phyloP scores from a whole-genome alignment of 352 stramenopile genomes.

The Phytophthora citricola region DNA sequence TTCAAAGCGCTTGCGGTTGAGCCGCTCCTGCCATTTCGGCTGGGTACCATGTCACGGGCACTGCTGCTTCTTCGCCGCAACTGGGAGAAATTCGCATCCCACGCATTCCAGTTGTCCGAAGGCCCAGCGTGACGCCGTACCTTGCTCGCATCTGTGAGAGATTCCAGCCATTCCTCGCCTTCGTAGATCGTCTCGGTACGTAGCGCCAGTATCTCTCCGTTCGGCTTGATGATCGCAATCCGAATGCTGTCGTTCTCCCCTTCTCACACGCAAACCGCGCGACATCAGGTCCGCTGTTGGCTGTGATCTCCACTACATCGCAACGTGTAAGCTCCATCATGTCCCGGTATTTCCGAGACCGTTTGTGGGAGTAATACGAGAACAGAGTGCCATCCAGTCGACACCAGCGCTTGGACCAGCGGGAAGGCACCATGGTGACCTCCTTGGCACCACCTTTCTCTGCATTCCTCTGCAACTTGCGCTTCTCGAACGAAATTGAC shows the following conservation, averaged over 20 bases:
- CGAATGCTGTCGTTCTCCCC: constrained; percentile 58
- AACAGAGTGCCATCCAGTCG: constrained; percentile 79
- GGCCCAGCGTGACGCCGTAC: constrained; percentile 36
- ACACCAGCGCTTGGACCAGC: constrained; percentile 88
- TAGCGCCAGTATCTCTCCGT: constrained; percentile 71
- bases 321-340: constrained; percentile 80
- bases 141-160: constrained; percentile 71
- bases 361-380: constrained; percentile 86
- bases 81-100: constrained; percentile 49
- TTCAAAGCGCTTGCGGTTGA: constrained; percentile 26
- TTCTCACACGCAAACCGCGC: constrained; percentile 66
- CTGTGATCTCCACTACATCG: constrained; percentile 71
- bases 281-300: constrained; percentile 51
- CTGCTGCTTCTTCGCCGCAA: constrained; percentile 47
- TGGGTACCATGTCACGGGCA: constrained; percentile 21
- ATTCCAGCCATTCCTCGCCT: constrained; percentile 84
- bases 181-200: constrained; percentile 84
- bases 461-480: constrained; percentile 51
- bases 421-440: constrained; percentile 60
- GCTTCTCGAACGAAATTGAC: constrained; percentile 79
- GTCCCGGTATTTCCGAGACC: constrained; percentile 71
- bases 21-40: constrained; percentile 23
- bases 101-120: constrained; percentile 33
- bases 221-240: constrained; percentile 76
- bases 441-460: constrained; percentile 64